phyloP scores from a whole-genome alignment of 192 early-diverging fungal species.

The Neocallimastix lanati region DNA sequence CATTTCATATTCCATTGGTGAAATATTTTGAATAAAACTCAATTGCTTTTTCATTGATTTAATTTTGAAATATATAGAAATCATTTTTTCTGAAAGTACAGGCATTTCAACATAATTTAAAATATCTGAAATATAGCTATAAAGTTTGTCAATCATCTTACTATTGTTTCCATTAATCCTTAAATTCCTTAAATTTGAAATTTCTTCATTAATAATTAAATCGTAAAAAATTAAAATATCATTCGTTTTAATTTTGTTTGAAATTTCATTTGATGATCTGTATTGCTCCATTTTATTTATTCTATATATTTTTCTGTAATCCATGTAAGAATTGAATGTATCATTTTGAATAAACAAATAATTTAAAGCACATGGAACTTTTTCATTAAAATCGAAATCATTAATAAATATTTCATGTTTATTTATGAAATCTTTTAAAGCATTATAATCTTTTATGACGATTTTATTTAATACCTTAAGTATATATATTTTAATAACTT shows the following conservation, averaged over 20 bases:
- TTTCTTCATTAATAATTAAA: not conserved
- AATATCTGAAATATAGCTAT: no score
- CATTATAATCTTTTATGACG: not conserved
- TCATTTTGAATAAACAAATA: not conserved
- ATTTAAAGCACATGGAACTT: not conserved
- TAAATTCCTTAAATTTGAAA: not conserved
- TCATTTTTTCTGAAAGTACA: no score
- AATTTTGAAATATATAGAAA: no score
- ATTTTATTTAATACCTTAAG: not conserved
- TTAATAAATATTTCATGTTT: not conserved
- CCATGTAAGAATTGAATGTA: not conserved
- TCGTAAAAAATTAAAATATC: not conserved
- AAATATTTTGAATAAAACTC: not conserved
- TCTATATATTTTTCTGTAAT: not conserved
- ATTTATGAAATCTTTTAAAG: not conserved
- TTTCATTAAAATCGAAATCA: not conserved
- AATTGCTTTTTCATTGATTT: no score
- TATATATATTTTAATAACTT: not conserved
- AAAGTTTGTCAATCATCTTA: no score
- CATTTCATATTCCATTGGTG: not conserved
- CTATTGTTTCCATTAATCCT: no score
- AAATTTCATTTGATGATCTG: not conserved
- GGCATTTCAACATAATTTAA: no score
- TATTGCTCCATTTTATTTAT: not conserved
- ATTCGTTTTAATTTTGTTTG: not conserved